A percentile compares a stretch with the other conserved stretches of the same genome.
Evolutionary conservation across 148 eudicot genomes (phyloP).

Genomic region (Fagopyrum tataricum): DNA sequence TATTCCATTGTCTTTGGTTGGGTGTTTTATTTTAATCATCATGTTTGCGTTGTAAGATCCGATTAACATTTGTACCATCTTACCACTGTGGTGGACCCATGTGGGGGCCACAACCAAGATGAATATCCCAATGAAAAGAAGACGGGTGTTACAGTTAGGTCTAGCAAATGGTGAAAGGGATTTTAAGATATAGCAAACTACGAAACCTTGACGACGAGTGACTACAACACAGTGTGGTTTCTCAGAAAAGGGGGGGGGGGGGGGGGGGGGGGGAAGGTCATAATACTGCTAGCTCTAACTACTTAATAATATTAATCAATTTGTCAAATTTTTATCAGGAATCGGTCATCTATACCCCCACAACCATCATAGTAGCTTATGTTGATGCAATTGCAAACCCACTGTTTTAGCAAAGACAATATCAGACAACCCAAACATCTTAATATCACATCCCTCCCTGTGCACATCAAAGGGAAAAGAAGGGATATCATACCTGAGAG

Average conservation of each 20-base stretch:
- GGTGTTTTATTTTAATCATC: too few relatives aligned
- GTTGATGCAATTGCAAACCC: neutral
- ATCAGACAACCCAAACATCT: neutral
- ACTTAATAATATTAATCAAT: neutral
- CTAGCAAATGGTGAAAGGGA: neutral
- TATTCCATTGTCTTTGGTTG: too few relatives aligned
- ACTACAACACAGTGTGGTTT: neutral
- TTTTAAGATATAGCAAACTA: neutral
- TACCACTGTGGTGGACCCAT: too few relatives aligned
- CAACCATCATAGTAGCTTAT: neutral
- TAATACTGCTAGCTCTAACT: neutral
- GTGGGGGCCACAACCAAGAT: too few relatives aligned
- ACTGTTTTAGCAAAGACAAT: neutral
- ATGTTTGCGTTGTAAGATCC: too few relatives aligned
- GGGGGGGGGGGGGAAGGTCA: neutral
- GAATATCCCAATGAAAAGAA: too few relatives aligned
- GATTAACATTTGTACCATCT: too few relatives aligned
- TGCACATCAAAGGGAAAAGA: neutral
- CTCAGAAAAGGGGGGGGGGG: neutral
- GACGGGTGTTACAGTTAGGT: neutral
- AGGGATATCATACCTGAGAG: conserved; percentile 4
- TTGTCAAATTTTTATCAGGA: neutral
- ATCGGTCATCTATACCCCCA: neutral
- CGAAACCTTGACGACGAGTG: neutral
- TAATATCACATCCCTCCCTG: neutral